These are phyloP conservation scores for Arabidopsis suecica DNA, from an alignment of 345 rosid genomes.

Conservation along the genomic window DNA sequence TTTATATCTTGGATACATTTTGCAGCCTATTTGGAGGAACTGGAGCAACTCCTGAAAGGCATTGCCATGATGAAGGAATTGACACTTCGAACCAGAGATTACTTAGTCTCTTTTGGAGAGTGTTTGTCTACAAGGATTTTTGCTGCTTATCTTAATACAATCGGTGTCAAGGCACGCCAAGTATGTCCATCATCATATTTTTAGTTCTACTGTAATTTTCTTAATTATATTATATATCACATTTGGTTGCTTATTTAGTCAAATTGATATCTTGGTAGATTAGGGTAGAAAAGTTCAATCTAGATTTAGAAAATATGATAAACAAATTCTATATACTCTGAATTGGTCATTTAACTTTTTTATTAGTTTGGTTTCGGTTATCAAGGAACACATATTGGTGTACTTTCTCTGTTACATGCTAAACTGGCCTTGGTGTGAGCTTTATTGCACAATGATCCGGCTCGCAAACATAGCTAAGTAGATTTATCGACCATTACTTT, in stretches of 20 bases:
- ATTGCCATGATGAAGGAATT: conserved; percentile 97
- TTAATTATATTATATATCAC: background rate
- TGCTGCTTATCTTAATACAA: conserved; percentile 83
- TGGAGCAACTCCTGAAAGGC: conserved; percentile 93
- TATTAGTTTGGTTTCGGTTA: conserved; percentile 3
- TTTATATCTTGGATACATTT: background rate
- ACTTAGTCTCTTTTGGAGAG: conserved; percentile 97
- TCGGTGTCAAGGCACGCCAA: conserved; percentile 87
- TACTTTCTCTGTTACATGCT: conserved; percentile 11
- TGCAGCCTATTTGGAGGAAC: conserved; percentile 76
- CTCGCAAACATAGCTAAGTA: conserved; percentile 28
- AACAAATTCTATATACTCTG: background rate
- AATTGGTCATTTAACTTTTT: conserved; percentile 14
- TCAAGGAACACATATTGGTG: conserved; percentile 11
- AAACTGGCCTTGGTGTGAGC: conserved; percentile 32
- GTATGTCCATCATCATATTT: conserved; percentile 53
- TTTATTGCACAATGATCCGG: background rate
- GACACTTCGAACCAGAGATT: conserved; percentile 83
- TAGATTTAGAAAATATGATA: background rate
- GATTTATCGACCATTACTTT: conserved; percentile 10
- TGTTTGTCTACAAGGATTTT: conserved; percentile 97
- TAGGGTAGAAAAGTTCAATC: conserved; percentile 21
- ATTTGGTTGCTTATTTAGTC: conserved; percentile 23
- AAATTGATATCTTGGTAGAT: background rate
- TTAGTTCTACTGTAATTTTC: background rate